Percentiles rank a stretch among this genome's conserved stretches.
phyloP scores from a whole-genome alignment of 202 grass and related monocot species.

The Eragrostis tef region DNA sequence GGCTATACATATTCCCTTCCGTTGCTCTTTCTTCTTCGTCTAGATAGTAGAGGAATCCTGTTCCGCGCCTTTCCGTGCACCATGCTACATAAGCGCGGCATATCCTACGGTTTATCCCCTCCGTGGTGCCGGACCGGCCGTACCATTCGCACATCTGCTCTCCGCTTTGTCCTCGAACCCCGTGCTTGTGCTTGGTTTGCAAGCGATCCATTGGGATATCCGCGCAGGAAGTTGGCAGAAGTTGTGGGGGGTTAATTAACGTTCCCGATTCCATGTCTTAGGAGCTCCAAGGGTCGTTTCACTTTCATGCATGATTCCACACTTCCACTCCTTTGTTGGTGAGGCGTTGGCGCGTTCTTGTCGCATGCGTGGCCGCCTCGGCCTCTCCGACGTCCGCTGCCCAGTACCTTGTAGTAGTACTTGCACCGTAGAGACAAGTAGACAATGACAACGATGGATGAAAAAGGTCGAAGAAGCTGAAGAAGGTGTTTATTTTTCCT shows the following conservation, averaged over 20 bases:
- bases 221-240: background rate
- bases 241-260: background rate
- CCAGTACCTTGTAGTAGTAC: too few relatives aligned
- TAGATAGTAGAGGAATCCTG: background rate
- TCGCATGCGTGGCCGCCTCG: background rate
- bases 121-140: background rate
- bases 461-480: too few relatives aligned
- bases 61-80: background rate
- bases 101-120: constrained; percentile 47
- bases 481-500: too few relatives aligned
- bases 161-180: background rate
- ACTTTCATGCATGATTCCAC: background rate
- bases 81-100: background rate
- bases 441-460: too few relatives aligned
- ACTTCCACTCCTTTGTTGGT: background rate
- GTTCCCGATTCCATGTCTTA: background rate
- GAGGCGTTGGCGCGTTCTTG: background rate
- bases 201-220: constrained; percentile 24
- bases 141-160: background rate
- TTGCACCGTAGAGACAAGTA: background rate
- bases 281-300: background rate
- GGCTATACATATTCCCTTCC: background rate
- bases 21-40: background rate
- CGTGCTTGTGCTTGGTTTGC: background rate
- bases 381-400: too few relatives aligned